These are phyloP conservation scores for Pueraria montana DNA, from an alignment of 306 rosid species.

Conservation along the genomic window DNA sequence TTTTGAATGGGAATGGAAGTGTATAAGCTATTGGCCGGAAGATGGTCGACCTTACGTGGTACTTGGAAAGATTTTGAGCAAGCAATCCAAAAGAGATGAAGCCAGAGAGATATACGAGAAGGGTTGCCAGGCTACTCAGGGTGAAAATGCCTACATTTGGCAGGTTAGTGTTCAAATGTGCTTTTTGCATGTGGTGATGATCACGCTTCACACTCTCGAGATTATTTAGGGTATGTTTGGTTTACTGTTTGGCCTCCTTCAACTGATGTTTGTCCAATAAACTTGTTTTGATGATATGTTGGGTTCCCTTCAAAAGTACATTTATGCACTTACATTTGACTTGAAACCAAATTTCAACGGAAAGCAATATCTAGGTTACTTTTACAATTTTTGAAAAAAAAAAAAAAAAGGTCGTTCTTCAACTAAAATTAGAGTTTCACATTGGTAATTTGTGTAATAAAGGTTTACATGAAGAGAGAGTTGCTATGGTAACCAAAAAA, in stretches of 20 bases:
- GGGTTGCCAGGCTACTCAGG: conserved; percentile 97
- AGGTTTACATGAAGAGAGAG: background rate
- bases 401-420: no score
- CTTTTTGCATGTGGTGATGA: conserved; percentile 33
- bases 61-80: conserved; percentile 77
- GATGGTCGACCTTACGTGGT: conserved; percentile 92
- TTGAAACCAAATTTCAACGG: no score
- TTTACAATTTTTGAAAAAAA: no score
- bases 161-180: conserved; percentile 65
- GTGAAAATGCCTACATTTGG: conserved; percentile 95
- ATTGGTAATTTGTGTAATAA: no score
- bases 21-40: conserved; percentile 85
- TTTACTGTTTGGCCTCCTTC: background rate
- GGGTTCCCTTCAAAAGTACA: background rate
- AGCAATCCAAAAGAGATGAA: conserved; percentile 72
- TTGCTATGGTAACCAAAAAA: background rate
- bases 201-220: background rate
- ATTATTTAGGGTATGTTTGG: no score
- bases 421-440: no score
- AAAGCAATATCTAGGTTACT: no score
- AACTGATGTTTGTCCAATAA: no score
- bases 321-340: no score
- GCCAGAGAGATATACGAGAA: conserved; percentile 92
- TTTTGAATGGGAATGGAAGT: conserved; percentile 55
- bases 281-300: background rate